Conservation (phyloP, 108 stramenopile species). For the Nannochloropsis salina region DNA sequence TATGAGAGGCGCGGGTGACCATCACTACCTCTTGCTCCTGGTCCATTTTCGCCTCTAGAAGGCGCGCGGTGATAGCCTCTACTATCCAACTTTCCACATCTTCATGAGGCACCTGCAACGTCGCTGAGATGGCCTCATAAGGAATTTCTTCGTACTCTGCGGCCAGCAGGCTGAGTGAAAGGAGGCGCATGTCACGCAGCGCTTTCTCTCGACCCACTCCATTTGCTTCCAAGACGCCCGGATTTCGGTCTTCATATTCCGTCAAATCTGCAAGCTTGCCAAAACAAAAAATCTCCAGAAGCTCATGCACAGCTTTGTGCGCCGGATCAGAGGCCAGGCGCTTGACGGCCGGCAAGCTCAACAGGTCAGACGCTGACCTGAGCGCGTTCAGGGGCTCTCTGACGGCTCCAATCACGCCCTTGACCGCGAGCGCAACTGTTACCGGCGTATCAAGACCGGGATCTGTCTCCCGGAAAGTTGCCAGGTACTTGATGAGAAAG, state of each 20-base stretch:
- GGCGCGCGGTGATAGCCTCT: not conserved
- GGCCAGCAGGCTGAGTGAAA: not conserved
- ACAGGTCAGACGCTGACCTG: not conserved
- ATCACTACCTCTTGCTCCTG: conserved; percentile 10
- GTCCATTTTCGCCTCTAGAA: not conserved
- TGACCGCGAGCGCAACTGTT: not conserved
- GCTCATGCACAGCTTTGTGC: not conserved
- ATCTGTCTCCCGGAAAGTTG: not conserved
- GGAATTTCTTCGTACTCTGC: conserved; percentile 17
- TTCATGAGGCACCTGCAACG: not conserved
- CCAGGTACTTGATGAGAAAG: not conserved
- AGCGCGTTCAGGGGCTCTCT: not conserved
- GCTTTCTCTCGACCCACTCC: conserved; percentile 9
- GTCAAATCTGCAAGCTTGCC: not conserved
- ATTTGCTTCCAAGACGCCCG: not conserved
- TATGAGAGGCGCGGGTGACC: not conserved
- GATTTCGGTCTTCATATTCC: not conserved
- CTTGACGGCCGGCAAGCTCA: conserved; percentile 4
- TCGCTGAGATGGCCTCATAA: not conserved
- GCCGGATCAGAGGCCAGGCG: conserved; percentile 9
- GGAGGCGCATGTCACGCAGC: not conserved
- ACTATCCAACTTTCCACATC: conserved; percentile 13
- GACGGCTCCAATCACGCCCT: conserved; percentile 15
- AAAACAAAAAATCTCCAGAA: not conserved
- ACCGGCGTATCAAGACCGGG: not conserved